These are phyloP conservation scores for Spirogloea muscicola DNA, from an alignment of 139 green algal genomes.

Conservation along the genomic window DNA sequence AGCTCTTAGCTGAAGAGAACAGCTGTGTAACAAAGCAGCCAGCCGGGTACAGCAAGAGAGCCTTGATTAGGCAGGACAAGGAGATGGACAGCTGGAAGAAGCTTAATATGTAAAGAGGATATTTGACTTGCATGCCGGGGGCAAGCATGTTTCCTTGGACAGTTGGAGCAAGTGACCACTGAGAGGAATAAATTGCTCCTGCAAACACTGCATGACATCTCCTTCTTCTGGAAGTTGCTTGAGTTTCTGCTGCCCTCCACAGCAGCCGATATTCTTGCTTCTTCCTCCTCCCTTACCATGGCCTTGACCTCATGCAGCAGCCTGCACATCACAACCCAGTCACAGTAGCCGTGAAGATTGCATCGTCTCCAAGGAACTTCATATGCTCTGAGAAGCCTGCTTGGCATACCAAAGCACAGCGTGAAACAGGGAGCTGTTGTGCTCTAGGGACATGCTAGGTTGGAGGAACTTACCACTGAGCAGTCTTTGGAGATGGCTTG, in stretches of 20 bases:
- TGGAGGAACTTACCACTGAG: background rate
- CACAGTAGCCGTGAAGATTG: background rate
- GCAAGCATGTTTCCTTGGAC: constrained; percentile 1
- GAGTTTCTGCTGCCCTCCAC: background rate
- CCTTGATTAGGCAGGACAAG: too few species aligned
- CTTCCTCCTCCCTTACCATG: background rate
- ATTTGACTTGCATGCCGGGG: background rate
- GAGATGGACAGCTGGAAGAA: too few species aligned
- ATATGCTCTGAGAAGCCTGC: background rate
- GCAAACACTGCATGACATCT: background rate
- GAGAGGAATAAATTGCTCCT: background rate
- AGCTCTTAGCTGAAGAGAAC: too few species aligned
- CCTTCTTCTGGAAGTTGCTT: background rate
- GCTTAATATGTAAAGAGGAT: too few species aligned
- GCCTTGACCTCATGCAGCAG: background rate
- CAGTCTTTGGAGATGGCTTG: background rate
- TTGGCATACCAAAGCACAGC: background rate
- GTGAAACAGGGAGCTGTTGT: background rate
- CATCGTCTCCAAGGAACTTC: background rate
- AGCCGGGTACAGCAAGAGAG: too few species aligned
- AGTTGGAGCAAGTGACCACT: background rate
- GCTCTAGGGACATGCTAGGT: background rate
- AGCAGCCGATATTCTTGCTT: background rate
- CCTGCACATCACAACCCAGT: background rate
- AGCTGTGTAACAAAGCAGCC: too few species aligned